Evolutionary conservation across 495 filamentous ascomycete species (phyloP), one percentile per base, ranked within the genome.

Genomic region (Extremus antarcticus): DNA sequence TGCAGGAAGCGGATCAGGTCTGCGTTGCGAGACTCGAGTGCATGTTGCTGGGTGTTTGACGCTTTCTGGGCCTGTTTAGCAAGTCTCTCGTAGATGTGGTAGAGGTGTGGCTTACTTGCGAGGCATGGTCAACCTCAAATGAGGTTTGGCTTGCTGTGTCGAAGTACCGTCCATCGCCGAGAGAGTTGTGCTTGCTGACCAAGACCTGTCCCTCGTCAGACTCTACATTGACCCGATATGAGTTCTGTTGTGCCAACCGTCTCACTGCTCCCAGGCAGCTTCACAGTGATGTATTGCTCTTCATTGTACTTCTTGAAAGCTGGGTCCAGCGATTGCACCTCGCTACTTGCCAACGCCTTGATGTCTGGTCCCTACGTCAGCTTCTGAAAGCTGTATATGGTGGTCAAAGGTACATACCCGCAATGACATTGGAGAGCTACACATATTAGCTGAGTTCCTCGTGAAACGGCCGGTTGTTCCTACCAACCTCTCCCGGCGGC

Each of bases 241-340:
- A 32, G n/a, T 11, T 35, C 16, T 47, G 41, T 13, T 41, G 1
- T 25, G 63, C 74, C 48, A 54, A 88, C 86, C 71, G 77, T 74
- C 68, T 92, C 80, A 67, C 82, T 89, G 53, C 85, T 78, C 11
- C 88, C 88, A 3, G 92, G 92, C 15, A 97, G 79, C 74, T 94
- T 95, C 50, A 86, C 82, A 9, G 87, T 87, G 25, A 81, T 70
- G 67, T 96, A 84, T 69, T 99, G 94, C 69, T 88, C 84, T 68
- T 96, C 90, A 65, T 95, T 97, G 78, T 99, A 96, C 69, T 84
- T 86, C 71, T 90, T 78, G 71, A 96, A 92, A 0, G 92, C 90
- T 2, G 89, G 87, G 3, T 71, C 75, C 11, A 95, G 83, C 39
- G 85, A 81, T 51, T 77, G 68, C 24, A 90, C 70, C 40, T 91